These are phyloP conservation scores for Didymella lethalis DNA, from an alignment of 2,329 filamentous ascomycete genomes.

Conservation along the genomic window DNA sequence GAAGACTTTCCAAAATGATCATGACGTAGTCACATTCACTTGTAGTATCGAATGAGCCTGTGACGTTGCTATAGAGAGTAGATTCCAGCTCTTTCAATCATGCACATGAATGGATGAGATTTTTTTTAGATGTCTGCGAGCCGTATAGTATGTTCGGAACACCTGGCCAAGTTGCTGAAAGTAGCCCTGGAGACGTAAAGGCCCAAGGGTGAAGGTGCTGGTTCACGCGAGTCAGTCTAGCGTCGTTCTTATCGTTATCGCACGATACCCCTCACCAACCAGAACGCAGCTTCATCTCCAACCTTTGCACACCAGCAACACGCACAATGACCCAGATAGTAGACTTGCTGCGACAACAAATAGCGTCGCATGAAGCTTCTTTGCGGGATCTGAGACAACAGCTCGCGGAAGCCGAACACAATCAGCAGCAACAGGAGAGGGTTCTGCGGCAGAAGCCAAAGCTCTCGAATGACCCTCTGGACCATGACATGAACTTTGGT, in stretches of 20 bases:
- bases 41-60: no score
- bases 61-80: not conserved
- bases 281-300: constrained; percentile 1
- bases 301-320: constrained; percentile 2
- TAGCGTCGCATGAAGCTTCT: constrained; percentile 53
- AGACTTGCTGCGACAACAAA: constrained; percentile 53
- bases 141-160: not conserved
- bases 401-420: constrained; percentile 53
- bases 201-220: not conserved
- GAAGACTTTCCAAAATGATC: not conserved
- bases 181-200: not conserved
- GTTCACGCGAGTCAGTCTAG: constrained; percentile 1
- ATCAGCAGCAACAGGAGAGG: constrained; percentile 38
- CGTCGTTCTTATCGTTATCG: constrained; percentile 4
- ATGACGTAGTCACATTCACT: not conserved
- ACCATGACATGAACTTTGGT: constrained; percentile 51
- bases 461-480: constrained; percentile 36
- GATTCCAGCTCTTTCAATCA: not conserved
- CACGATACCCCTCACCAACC: constrained; percentile 13
- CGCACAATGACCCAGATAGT: constrained; percentile 32
- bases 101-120: not conserved
- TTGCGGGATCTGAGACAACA: constrained; percentile 52
- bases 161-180: not conserved
- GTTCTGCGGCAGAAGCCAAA: constrained; percentile 31
- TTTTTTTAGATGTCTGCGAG: not conserved